Percentiles rank a stretch among this genome's conserved stretches.
phyloP scores from a whole-genome alignment of 306 rosid species.

The Cercis canadensis region DNA sequence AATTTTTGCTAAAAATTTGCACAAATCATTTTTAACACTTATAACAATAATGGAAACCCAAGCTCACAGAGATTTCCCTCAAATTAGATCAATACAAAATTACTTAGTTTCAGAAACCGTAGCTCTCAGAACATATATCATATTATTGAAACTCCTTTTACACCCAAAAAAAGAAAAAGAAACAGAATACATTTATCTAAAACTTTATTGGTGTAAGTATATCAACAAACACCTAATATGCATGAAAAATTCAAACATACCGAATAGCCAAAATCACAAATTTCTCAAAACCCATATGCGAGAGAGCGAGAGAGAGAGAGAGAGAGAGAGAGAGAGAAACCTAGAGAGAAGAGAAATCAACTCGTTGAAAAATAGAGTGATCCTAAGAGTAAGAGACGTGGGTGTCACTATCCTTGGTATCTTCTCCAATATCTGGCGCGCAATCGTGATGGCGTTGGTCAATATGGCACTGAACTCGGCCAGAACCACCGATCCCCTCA shows the following conservation, averaged over 20 bases:
- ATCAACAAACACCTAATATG: background rate
- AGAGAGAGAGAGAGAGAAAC: too few relatives aligned
- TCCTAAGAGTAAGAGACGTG: slow-evolving; percentile 94
- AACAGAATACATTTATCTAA: background rate
- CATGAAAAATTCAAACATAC: background rate
- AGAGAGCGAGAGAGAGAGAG: too few relatives aligned
- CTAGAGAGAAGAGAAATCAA: slow-evolving; percentile 53
- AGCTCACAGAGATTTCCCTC: too few relatives aligned
- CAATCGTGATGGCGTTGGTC: slow-evolving; percentile 83
- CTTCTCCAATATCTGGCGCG: slow-evolving; percentile 85
- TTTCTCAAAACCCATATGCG: background rate
- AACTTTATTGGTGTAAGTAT: background rate
- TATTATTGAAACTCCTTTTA: background rate
- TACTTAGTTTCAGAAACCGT: background rate
- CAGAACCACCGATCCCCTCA: slow-evolving; percentile 83
- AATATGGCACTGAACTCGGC: slow-evolving; percentile 59
- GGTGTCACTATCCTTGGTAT: slow-evolving; percentile 76
- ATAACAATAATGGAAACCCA: too few relatives aligned
- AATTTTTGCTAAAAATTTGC: too few relatives aligned
- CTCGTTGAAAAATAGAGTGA: slow-evolving; percentile 60
- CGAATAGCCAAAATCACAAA: slow-evolving; percentile 8
- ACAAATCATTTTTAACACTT: too few relatives aligned
- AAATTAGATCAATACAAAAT: too few relatives aligned
- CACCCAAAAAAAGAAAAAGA: background rate
- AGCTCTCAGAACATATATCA: slow-evolving; percentile 4